A percentile compares a stretch with the other conserved stretches of the same genome.
Evolutionary conservation across 129 eudicot genomes (phyloP).

Genomic region (Flaveria robusta): DNA sequence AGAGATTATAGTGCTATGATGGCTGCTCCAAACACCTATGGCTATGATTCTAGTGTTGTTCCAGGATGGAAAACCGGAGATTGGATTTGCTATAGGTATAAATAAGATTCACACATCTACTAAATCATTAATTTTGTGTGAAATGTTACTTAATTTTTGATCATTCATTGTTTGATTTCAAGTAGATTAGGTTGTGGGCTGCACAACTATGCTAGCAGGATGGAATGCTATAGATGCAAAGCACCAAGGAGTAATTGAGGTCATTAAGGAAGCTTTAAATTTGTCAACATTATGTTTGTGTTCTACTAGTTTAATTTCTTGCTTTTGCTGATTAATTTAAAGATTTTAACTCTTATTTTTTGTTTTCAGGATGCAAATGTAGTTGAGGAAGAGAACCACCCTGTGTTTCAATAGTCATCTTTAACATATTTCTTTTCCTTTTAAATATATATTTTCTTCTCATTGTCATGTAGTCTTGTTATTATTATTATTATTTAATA

Average conservation of each 20-base stretch:
- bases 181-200: conserved; percentile 20
- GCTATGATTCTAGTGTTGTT: conserved; percentile 33
- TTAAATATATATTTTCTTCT: too few relatives aligned
- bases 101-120: neutral
- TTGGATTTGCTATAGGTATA: conserved; percentile 87
- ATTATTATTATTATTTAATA: neutral
- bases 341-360: neutral
- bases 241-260: conserved; percentile 50
- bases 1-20: conserved; percentile 56
- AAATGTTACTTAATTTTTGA: neutral
- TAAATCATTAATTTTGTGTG: conserved; percentile 13
- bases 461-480: conserved; percentile 14
- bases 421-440: neutral
- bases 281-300: conserved; percentile 3
- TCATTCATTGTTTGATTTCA: neutral
- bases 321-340: neutral
- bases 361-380: conserved; percentile 27
- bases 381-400: conserved; percentile 26
- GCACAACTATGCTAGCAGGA: conserved; percentile 92
- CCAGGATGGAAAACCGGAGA: conserved; percentile 98
- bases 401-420: neutral
- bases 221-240: conserved; percentile 81
- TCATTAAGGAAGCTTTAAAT: conserved; percentile 4
- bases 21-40: conserved; percentile 40
- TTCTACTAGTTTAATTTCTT: neutral